phyloP scores from a whole-genome alignment of 208 protist species.

The Balamuthia mandrillaris region DNA sequence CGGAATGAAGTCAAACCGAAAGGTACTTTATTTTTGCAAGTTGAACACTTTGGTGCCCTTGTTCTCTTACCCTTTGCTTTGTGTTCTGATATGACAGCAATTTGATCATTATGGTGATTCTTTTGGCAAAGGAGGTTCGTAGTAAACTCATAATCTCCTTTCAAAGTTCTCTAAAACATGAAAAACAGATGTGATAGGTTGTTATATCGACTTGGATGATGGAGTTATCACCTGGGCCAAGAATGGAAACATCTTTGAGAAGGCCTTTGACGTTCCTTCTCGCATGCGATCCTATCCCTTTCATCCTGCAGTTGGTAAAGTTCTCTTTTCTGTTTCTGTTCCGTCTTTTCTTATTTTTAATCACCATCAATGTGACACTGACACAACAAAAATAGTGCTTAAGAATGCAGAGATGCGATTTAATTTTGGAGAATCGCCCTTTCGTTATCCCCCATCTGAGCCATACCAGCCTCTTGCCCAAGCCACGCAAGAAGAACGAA shows the following conservation, averaged over 20 bases:
- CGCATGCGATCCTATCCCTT: not conserved
- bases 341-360: not conserved
- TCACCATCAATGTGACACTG: not conserved
- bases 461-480: not conserved
- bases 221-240: conserved; percentile 51
- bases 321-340: not conserved
- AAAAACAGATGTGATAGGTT: conserved; percentile 57
- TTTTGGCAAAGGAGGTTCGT: too few species aligned
- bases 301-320: not conserved
- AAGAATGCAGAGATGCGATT: conserved; percentile 63
- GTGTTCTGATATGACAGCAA: conserved; percentile 21
- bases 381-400: conserved; percentile 26
- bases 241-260: conserved; percentile 55
- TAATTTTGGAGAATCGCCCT: conserved; percentile 52
- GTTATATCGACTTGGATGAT: conserved; percentile 48
- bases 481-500: not conserved
- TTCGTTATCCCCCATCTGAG: conserved; percentile 38
- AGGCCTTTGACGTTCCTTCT: conserved; percentile 43
- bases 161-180: too few species aligned
- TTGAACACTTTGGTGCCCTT: too few species aligned
- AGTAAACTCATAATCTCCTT: too few species aligned
- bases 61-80: too few species aligned
- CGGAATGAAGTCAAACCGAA: conserved; percentile 60
- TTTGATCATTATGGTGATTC: conserved; percentile 59
- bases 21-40: too few species aligned